Percentiles rank a stretch among this genome's conserved stretches.
phyloP scores from a whole-genome alignment of 441 rosid genomes.

The Gossypium trilobum region DNA sequence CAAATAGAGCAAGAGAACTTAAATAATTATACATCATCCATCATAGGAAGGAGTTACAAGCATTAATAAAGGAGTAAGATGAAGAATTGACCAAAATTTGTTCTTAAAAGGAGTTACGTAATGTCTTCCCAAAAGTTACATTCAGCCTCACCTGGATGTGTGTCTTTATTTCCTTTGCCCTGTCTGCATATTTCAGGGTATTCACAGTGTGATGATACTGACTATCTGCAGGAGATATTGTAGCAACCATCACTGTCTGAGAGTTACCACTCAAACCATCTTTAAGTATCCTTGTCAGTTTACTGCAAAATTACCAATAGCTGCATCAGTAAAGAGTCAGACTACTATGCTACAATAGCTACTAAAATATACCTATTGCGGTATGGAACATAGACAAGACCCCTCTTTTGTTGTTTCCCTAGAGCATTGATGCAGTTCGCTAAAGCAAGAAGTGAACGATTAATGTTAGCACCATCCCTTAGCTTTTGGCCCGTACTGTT shows the following conservation, averaged over 20 bases:
- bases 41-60: neutral
- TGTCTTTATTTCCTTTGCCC: conserved; percentile 91
- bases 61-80: neutral
- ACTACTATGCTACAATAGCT: conserved; percentile 10
- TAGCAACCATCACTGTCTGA: conserved; percentile 75
- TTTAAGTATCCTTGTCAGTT: conserved; percentile 86
- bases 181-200: conserved; percentile 86
- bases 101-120: neutral
- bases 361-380: conserved; percentile 59
- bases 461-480: conserved; percentile 91
- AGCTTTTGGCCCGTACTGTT: conserved; percentile 83
- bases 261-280: conserved; percentile 76
- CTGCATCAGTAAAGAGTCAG: neutral
- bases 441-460: conserved; percentile 88
- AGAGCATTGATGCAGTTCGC: conserved; percentile 91
- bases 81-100: neutral
- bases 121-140: neutral
- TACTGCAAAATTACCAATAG: conserved; percentile 45
- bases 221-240: conserved; percentile 69
- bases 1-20: neutral
- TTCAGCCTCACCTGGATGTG: conserved; percentile 62
- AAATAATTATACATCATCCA: neutral
- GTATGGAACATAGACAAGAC: conserved; percentile 94
- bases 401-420: conserved; percentile 90
- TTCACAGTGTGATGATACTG: conserved; percentile 88